phyloP scores from a whole-genome alignment of 2,329 filamentous ascomycete species.

The Epichloe sylvatica region DNA sequence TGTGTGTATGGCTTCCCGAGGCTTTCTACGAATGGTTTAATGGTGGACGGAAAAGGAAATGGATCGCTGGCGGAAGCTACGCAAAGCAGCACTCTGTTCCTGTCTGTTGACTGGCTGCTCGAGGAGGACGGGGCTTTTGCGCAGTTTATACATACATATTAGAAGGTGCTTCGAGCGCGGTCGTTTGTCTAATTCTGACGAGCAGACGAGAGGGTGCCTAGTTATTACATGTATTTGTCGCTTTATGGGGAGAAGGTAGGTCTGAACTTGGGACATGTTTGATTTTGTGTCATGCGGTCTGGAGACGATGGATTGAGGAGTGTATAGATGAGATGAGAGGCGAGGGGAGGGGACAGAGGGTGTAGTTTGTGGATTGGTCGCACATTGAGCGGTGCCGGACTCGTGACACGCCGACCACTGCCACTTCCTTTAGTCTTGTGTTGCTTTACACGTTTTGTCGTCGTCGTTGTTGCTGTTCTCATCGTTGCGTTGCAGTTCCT shows the following conservation, averaged over 20 bases:
- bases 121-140: background rate
- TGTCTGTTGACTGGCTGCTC: slow-evolving; percentile 6
- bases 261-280: slow-evolving; percentile 18
- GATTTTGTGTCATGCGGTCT: slow-evolving; percentile 13
- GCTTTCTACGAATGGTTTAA: background rate
- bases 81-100: background rate
- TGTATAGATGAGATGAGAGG: slow-evolving; percentile 8
- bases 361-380: slow-evolving; percentile 10
- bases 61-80: background rate
- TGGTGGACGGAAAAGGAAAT: background rate
- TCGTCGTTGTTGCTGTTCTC: slow-evolving; percentile 27
- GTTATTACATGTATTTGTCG: slow-evolving; percentile 22
- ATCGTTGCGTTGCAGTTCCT: background rate
- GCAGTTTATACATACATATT: background rate
- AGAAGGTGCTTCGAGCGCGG: slow-evolving; percentile 1
- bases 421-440: slow-evolving; percentile 33
- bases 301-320: slow-evolving; percentile 18
- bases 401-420: slow-evolving; percentile 26
- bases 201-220: slow-evolving; percentile 4
- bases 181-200: slow-evolving; percentile 1
- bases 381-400: slow-evolving; percentile 13
- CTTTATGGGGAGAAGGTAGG: slow-evolving; percentile 15
- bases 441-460: slow-evolving; percentile 21
- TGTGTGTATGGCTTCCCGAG: background rate
- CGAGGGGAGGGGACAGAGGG: slow-evolving; percentile 9